A percentile compares a stretch with the other conserved stretches of the same genome.
Evolutionary conservation across 2,329 filamentous ascomycete species (phyloP).

Genomic region (Hymenoscyphus albidus): DNA sequence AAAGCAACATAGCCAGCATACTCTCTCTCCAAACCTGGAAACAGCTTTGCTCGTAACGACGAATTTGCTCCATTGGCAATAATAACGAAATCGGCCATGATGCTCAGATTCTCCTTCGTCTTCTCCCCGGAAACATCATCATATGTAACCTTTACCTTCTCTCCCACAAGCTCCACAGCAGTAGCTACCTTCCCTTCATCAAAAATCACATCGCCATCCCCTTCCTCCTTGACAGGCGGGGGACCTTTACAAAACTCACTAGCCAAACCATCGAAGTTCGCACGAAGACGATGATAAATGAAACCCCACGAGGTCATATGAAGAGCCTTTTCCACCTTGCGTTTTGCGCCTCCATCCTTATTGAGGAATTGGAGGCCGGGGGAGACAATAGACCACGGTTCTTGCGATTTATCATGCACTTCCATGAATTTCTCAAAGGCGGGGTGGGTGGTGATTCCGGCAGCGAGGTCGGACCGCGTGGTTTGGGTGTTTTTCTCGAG

Average conservation of each 20-base stretch:
- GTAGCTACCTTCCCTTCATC: constrained; percentile 8
- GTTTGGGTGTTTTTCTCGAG: constrained; percentile 16
- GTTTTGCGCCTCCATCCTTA: constrained; percentile 9
- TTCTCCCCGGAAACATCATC: neutral
- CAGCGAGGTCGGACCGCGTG: constrained; percentile 11
- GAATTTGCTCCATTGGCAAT: constrained; percentile 24
- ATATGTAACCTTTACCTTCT: constrained; percentile 8
- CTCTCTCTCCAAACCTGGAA: constrained; percentile 15
- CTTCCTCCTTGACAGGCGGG: constrained; percentile 16
- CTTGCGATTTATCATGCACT: constrained; percentile 9
- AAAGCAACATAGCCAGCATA: constrained; percentile 40
- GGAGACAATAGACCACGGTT: constrained; percentile 1
- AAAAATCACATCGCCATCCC: constrained; percentile 14
- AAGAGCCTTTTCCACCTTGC: constrained; percentile 7
- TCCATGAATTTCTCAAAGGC: constrained; percentile 16
- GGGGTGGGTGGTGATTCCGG: constrained; percentile 17
- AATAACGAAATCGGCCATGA: constrained; percentile 17
- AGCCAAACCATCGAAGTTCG: constrained; percentile 22
- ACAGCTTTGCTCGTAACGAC: constrained; percentile 11
- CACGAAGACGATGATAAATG: constrained; percentile 20
- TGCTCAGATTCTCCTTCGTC: neutral
- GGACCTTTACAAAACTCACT: constrained; percentile 16
- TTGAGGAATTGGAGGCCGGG: neutral
- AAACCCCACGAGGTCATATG: constrained; percentile 20
- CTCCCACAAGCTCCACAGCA: neutral